A percentile compares a stretch with the other conserved stretches of the same genome.
phyloP scores from a whole-genome alignment of 805 yeast species.

The Zygoascus bituminiphila region DNA sequence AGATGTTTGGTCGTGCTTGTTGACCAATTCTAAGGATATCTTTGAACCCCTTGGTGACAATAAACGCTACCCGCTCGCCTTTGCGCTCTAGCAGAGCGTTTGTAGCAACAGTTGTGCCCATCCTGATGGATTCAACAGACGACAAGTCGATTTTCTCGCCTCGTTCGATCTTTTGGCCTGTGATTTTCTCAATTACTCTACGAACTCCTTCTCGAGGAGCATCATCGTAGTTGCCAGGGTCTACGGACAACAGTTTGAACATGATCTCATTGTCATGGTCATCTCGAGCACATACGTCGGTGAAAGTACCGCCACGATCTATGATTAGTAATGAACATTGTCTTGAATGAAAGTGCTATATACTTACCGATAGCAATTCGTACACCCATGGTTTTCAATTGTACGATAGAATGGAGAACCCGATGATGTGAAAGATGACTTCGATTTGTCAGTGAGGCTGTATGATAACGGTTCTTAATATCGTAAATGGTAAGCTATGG shows the following conservation, averaged over 20 bases:
- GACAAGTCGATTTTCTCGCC: conserved; percentile 45
- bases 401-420: neutral
- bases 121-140: conserved; percentile 57
- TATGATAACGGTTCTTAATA: neutral
- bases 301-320: conserved; percentile 82
- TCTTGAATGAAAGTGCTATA: neutral
- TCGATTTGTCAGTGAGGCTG: neutral
- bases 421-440: neutral
- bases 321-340: conserved; percentile 4
- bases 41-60: conserved; percentile 82
- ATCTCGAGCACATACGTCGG: conserved; percentile 60
- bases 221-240: conserved; percentile 78
- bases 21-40: conserved; percentile 81
- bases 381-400: conserved; percentile 9
- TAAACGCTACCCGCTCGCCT: conserved; percentile 78
- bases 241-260: conserved; percentile 77
- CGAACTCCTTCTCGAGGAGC: conserved; percentile 92
- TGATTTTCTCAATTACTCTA: conserved; percentile 56
- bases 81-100: conserved; percentile 89
- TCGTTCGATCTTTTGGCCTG: conserved; percentile 48
- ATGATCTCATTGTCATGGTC: conserved; percentile 49
- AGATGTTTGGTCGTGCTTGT: conserved; percentile 85
- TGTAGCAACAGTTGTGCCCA: conserved; percentile 96
- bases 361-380: conserved; percentile 19
- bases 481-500: too few species aligned